Conservation (phyloP, 2,329 filamentous ascomycete species). For the Phyllosticta citribraziliensis region DNA sequence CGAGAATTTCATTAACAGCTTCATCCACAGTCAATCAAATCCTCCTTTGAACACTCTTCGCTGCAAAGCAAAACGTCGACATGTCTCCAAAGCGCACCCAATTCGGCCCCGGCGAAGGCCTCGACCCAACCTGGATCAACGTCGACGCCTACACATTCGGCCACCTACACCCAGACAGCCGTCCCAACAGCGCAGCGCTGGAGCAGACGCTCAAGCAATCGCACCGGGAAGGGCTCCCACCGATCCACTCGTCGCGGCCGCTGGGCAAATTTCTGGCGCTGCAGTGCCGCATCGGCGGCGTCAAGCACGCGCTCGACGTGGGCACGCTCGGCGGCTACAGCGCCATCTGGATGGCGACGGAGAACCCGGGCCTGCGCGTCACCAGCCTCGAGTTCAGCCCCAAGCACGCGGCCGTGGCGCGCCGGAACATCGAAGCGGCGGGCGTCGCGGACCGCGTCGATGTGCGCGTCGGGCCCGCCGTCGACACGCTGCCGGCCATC, state of each 20-base stretch:
- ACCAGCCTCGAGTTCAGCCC: conserved; percentile 43
- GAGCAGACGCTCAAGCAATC: neutral
- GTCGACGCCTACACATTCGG: neutral
- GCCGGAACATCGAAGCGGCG: conserved; percentile 33
- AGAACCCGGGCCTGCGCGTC: conserved; percentile 29
- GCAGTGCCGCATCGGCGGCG: conserved; percentile 21
- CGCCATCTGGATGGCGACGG: conserved; percentile 42
- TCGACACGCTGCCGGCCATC: conserved; percentile 35
- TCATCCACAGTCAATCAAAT: neutral
- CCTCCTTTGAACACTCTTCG: neutral
- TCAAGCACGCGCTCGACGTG: conserved; percentile 38
- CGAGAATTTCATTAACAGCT: neutral
- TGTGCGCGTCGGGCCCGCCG: conserved; percentile 35
- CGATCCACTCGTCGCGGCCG: conserved; percentile 24
- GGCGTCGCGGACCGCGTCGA: conserved; percentile 35
- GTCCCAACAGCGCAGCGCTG: neutral
- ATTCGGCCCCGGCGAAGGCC: neutral
- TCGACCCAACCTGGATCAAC: neutral
- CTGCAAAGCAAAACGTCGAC: neutral
- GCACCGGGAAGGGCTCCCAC: conserved; percentile 15
- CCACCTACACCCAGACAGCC: neutral
- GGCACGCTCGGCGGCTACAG: conserved; percentile 48
- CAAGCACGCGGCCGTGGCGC: conserved; percentile 37
- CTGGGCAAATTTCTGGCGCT: conserved; percentile 26
- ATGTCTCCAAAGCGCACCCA: neutral